Conservation (phyloP, 768 basidiomycete genomes). For the Lactarius evosmus region DNA sequence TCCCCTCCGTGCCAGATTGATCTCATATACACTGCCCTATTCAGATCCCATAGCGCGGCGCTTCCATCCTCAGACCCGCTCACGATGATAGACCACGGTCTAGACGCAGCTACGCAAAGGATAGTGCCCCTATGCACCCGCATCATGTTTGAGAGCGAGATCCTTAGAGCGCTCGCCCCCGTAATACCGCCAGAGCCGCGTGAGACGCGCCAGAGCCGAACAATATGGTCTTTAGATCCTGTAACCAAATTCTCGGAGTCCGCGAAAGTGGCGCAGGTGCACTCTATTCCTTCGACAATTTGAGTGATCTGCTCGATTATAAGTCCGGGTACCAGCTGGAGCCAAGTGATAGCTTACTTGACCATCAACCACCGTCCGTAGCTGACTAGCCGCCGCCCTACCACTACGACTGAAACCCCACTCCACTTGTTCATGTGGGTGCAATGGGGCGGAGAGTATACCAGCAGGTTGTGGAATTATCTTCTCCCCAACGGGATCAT, state of each 20-base stretch:
- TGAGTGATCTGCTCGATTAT: constrained; percentile 57
- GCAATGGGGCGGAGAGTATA: constrained; percentile 52
- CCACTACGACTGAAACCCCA: constrained; percentile 50
- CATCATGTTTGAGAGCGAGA: constrained; percentile 65
- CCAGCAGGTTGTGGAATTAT: constrained; percentile 63
- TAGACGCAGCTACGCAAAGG: constrained; percentile 64
- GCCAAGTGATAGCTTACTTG: constrained; percentile 42
- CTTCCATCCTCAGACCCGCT: constrained; percentile 86
- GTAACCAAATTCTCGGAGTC: constrained; percentile 73
- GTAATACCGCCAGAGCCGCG: constrained; percentile 36
- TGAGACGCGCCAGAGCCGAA: constrained; percentile 76
- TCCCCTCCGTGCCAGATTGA: constrained; percentile 67
- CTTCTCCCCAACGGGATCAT: constrained; percentile 57
- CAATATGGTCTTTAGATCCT: constrained; percentile 73
- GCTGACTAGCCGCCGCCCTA: constrained; percentile 44
- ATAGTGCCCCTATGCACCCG: constrained; percentile 74
- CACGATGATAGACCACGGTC: constrained; percentile 77
- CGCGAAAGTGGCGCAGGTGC: constrained; percentile 74
- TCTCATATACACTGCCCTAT: constrained; percentile 73
- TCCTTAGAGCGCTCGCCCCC: constrained; percentile 28
- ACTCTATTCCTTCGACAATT: constrained; percentile 69
- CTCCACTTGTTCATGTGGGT: constrained; percentile 64
- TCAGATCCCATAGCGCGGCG: constrained; percentile 87
- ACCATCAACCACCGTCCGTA: constrained; percentile 61
- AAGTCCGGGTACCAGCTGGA: constrained; percentile 6